These are phyloP conservation scores for Rasamsonia emersonii DNA, from an alignment of 2,329 filamentous ascomycete genomes.

Conservation along the genomic window DNA sequence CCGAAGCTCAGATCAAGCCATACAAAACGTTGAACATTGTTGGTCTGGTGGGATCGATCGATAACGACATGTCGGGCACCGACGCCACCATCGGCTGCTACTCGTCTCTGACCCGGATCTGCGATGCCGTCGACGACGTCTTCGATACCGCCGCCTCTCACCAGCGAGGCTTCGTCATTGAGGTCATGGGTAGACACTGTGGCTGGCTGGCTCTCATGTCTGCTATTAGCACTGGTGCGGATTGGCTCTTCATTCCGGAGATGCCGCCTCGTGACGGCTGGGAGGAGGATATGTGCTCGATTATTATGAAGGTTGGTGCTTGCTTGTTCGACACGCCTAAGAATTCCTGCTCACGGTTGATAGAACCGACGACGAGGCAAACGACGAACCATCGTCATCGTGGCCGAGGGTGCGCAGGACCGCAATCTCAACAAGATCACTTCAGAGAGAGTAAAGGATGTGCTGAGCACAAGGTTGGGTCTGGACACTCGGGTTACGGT, in stretches of 20 bases:
- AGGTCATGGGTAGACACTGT: conserved; percentile 97
- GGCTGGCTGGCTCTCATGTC: conserved; percentile 97
- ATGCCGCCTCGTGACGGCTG: conserved; percentile 81
- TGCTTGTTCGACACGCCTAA: neutral
- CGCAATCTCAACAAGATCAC: conserved; percentile 74
- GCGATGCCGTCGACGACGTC: conserved; percentile 87
- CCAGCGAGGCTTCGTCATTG: conserved; percentile 91
- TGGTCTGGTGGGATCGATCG: conserved; percentile 90
- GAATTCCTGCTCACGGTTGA: conserved; percentile 14
- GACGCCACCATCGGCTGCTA: conserved; percentile 97
- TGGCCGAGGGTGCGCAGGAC: conserved; percentile 91
- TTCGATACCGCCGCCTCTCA: conserved; percentile 94
- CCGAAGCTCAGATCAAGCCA: conserved; percentile 59
- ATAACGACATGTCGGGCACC: conserved; percentile 95
- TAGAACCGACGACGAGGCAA: conserved; percentile 81
- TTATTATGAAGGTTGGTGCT: conserved; percentile 61
- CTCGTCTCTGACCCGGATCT: conserved; percentile 85
- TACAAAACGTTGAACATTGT: conserved; percentile 92
- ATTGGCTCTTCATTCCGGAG: conserved; percentile 96
- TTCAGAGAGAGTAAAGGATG: conserved; percentile 71
- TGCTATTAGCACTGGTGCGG: conserved; percentile 86
- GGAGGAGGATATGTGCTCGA: conserved; percentile 76
- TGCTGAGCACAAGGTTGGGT: conserved; percentile 71
- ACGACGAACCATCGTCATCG: conserved; percentile 95
- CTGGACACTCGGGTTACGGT: conserved; percentile 93